Evolutionary conservation across 2,329 filamentous ascomycete species (phyloP), one percentile per base, ranked within the genome.

Genomic region (Penicillium sumatraense): DNA sequence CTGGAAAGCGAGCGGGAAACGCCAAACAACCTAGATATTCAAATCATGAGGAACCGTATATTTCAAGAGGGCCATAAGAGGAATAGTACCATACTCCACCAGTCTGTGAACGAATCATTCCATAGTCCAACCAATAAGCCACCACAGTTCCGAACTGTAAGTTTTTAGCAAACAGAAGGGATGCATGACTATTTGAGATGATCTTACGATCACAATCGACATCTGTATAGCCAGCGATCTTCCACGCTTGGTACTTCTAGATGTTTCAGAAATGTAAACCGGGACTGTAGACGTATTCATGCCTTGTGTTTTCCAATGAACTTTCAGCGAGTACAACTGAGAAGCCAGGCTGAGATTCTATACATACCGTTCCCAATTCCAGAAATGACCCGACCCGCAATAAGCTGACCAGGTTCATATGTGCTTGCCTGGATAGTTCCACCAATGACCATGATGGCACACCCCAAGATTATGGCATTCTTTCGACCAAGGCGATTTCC

Each of bases 381-480:
- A 1, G 73, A 57, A 35, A 71, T 54, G 20, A 81, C 75, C n/a
- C 79, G 71, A 7, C 80, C 80, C n/a, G 79, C 75, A 48, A 82
- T 78, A 75, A 83, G 80, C 49, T 79, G 72, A 5, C 75, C 65
- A 0, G 78, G 67, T 16, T 71, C 65, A 53, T 72, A 82, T 0
- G 79, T 69, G 5, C 75, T 69, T 47, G 76, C 77, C 56, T 81
- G 79, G 1, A 83, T 66, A 38, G 81, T 73, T 2, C 77, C 79
- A 5, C 79, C 80, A 48, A 79, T 68, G 31, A 68, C 69, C 65
- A 71, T 63, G 56, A 72, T 49, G 71, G 41, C n/a, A 42, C 40
- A 26, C 4, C n/a, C 53, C 4, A 18, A n/a, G 20, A 51, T 20
- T 2, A 51, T 26, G 5, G 36, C 5, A n/a, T 27, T 26, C 5